Percentiles rank a stretch among this genome's conserved stretches.
These are phyloP conservation scores for Cyamopsis tetragonoloba DNA, from an alignment of 306 rosid species.

Conservation along the genomic window DNA sequence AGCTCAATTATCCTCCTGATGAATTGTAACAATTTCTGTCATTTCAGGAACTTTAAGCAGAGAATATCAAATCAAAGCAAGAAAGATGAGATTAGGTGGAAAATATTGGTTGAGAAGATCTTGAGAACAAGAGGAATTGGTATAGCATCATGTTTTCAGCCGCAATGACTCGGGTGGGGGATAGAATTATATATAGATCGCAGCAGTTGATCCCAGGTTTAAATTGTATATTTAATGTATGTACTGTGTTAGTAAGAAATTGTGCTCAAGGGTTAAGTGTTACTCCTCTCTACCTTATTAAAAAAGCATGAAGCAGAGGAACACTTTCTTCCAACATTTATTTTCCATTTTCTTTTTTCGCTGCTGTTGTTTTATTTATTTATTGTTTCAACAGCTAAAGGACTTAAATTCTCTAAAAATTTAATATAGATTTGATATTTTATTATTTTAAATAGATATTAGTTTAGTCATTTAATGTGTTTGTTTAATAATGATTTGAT, in stretches of 20 bases:
- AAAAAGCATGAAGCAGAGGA: constrained; percentile 1
- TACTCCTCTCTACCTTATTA: constrained; percentile 5
- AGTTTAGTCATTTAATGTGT: background rate
- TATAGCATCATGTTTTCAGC: constrained; percentile 47
- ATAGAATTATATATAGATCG: constrained; percentile 4
- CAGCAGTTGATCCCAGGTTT: constrained; percentile 12
- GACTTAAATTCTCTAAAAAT: background rate
- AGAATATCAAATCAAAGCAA: constrained; percentile 58
- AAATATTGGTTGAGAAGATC: constrained; percentile 60
- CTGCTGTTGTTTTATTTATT: background rate
- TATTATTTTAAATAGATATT: background rate
- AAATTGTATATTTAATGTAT: constrained; percentile 26
- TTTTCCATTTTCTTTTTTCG: background rate
- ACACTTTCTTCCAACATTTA: constrained; percentile 13
- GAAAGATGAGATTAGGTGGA: constrained; percentile 88
- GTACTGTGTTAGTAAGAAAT: constrained; percentile 7
- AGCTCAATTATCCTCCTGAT: background rate
- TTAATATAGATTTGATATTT: background rate
- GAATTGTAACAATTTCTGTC: background rate
- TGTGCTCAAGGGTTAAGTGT: background rate
- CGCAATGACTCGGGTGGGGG: constrained; percentile 13
- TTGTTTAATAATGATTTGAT: too few species aligned
- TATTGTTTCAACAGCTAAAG: background rate
- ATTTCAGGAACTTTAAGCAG: constrained; percentile 80
- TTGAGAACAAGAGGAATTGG: constrained; percentile 56